phyloP scores from a whole-genome alignment of 768 basidiomycete species.

The Lactarius akahatsu region DNA sequence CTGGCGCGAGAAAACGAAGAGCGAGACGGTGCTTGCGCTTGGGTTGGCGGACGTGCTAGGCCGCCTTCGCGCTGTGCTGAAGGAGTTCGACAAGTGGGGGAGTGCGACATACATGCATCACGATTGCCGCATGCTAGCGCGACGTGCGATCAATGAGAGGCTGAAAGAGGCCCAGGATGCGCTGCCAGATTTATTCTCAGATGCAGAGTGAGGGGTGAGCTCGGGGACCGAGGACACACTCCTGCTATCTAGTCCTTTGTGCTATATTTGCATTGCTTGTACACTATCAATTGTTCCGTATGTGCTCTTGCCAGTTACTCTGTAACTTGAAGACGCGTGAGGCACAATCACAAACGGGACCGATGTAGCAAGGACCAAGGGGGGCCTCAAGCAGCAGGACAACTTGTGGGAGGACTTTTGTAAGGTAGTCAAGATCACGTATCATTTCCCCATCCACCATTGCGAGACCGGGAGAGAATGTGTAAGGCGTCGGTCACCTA shows the following conservation, averaged over 20 bases:
- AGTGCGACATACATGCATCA: slow-evolving; percentile 77
- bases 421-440: too few relatives aligned
- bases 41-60: slow-evolving; percentile 69
- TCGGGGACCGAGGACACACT: background rate
- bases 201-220: slow-evolving; percentile 27
- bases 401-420: too few relatives aligned
- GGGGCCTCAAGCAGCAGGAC: too few relatives aligned
- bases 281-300: background rate
- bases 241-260: background rate
- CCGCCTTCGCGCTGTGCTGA: slow-evolving; percentile 57
- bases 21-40: slow-evolving; percentile 57
- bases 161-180: slow-evolving; percentile 58
- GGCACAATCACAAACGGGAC: background rate
- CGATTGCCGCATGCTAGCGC: slow-evolving; percentile 63
- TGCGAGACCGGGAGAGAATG: too few relatives aligned
- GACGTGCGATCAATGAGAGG: slow-evolving; percentile 53
- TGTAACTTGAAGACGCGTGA: background rate
- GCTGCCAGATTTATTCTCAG: slow-evolving; percentile 61
- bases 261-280: background rate
- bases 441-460: too few relatives aligned
- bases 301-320: background rate
- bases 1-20: slow-evolving; percentile 72
- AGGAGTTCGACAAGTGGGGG: slow-evolving; percentile 70
- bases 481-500: too few relatives aligned
- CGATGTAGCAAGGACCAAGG: background rate